Conservation (phyloP, 805 yeast genomes). For the Tetrapisispora phaffii region DNA sequence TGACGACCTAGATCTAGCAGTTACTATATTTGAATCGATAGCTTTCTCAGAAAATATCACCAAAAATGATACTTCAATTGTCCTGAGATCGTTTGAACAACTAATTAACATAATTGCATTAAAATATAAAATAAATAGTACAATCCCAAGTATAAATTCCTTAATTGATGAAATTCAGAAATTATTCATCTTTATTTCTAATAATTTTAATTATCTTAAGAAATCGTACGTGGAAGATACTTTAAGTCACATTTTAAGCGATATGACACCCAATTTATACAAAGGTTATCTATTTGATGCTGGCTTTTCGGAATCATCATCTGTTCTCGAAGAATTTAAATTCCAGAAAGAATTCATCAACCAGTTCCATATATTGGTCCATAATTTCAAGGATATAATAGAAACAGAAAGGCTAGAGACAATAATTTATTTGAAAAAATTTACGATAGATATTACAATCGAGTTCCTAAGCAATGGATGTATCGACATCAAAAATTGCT, state of each 20-base stretch:
- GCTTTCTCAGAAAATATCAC: not conserved
- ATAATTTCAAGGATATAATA: not conserved
- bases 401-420: not conserved
- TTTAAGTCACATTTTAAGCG: not conserved
- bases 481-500: not conserved
- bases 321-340: not conserved
- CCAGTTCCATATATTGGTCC: not conserved
- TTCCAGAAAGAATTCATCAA: not conserved
- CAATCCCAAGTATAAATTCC: not conserved
- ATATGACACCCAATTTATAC: not conserved
- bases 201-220: not conserved
- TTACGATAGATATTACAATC: not conserved
- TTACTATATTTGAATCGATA: not conserved
- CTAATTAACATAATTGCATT: not conserved
- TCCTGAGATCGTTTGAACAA: not conserved
- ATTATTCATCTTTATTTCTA: not conserved
- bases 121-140: no score
- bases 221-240: not conserved
- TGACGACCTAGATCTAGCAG: not conserved
- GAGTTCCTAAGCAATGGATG: not conserved
- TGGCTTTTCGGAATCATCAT: not conserved
- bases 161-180: not conserved
- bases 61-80: not conserved
- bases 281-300: not conserved
- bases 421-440: not conserved